Conservation (phyloP, 768 basidiomycete species). For the Mycena epipterygia region DNA sequence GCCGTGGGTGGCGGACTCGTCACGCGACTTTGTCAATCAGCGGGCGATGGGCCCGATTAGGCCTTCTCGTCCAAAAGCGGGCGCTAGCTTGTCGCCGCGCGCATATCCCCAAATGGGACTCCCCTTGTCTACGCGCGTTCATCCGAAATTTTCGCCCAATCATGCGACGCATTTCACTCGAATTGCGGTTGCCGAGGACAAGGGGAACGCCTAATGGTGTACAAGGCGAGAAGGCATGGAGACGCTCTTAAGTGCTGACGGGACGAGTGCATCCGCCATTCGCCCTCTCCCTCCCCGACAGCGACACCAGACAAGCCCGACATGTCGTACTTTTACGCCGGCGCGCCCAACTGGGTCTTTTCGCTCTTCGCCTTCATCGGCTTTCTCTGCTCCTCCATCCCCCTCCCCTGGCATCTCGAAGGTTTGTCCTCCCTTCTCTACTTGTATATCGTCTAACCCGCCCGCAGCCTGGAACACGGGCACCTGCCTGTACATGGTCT, state of each 20-base stretch:
- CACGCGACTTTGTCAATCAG: not conserved
- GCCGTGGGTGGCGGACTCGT: not conserved
- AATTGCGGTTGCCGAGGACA: slow-evolving; percentile 52
- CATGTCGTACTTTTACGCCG: slow-evolving; percentile 36
- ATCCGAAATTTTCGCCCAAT: not conserved
- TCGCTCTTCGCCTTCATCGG: slow-evolving; percentile 67
- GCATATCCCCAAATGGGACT: not conserved
- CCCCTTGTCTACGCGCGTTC: slow-evolving; percentile 8
- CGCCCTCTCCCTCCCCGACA: too few relatives aligned
- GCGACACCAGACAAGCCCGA: slow-evolving; percentile 54
- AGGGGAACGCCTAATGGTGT: slow-evolving; percentile 60
- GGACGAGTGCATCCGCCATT: too few relatives aligned
- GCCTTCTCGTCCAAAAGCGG: slow-evolving; percentile 2
- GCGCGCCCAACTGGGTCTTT: slow-evolving; percentile 60
- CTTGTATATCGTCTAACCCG: not conserved
- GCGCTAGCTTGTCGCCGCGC: not conserved
- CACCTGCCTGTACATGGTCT: slow-evolving; percentile 79
- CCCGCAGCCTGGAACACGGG: slow-evolving; percentile 68
- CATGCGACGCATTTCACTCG: slow-evolving; percentile 13
- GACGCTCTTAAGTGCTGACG: not conserved
- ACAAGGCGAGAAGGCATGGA: slow-evolving; percentile 39
- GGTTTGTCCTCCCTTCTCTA: slow-evolving; percentile 51
- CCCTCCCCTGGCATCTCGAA: slow-evolving; percentile 79
- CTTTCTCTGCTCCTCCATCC: slow-evolving; percentile 69
- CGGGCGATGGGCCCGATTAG: not conserved